Evolutionary conservation across 176 grass and related monocot species (phyloP).

Genomic region (Thalia dealbata): DNA sequence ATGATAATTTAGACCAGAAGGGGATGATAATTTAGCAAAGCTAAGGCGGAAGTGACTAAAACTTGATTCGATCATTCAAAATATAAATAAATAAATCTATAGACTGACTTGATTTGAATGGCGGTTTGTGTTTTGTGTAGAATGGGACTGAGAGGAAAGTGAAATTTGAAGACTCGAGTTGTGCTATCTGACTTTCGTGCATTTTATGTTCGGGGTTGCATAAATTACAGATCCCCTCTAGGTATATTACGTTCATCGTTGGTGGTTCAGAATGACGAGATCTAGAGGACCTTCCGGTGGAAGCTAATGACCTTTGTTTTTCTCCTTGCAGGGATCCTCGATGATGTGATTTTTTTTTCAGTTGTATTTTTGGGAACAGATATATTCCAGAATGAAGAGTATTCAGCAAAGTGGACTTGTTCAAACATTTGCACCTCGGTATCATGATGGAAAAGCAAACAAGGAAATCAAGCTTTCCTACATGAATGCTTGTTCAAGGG

Average conservation of each 20-base stretch:
- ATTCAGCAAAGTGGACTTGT: conserved; percentile 14
- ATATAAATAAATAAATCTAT: too few relatives aligned
- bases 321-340: background rate
- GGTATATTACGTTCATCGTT: background rate
- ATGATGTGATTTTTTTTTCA: background rate
- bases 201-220: background rate
- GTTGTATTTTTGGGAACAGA: background rate
- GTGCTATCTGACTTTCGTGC: background rate
- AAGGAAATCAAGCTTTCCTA: conserved; percentile 15
- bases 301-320: background rate
- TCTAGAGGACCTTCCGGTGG: background rate
- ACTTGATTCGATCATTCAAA: too few relatives aligned
- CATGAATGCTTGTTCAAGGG: conserved; percentile 1
- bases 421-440: background rate
- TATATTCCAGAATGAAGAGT: conserved; percentile 22
- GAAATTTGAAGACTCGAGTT: background rate
- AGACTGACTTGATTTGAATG: too few relatives aligned
- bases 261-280: background rate
- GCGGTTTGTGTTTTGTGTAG: background rate
- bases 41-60: too few relatives aligned
- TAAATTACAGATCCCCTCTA: background rate
- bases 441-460: background rate
- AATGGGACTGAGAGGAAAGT: background rate
- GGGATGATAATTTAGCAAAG: too few relatives aligned
- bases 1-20: too few relatives aligned